Percentiles rank a stretch among this genome's conserved stretches.
These are phyloP conservation scores for Scolecobasidium constrictum DNA, from an alignment of 2,329 filamentous ascomycete species.

Conservation along the genomic window DNA sequence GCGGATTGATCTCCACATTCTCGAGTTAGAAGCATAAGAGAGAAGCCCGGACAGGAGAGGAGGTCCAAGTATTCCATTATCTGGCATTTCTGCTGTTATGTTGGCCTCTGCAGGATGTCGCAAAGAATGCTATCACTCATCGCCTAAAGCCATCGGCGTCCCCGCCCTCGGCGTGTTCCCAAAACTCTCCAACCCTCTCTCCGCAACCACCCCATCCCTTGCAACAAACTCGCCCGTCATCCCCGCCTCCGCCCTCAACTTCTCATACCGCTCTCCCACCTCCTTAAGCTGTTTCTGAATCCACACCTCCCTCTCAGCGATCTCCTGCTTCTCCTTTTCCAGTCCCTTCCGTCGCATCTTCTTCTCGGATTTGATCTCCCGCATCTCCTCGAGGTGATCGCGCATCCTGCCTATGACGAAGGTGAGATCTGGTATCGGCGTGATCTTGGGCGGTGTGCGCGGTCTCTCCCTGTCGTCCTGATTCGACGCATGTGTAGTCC, in stretches of 20 bases:
- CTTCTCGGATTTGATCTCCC: conserved; percentile 46
- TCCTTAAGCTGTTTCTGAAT: conserved; percentile 74
- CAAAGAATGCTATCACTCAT: too few species aligned
- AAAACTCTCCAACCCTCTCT: conserved; percentile 9
- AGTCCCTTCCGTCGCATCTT: conserved; percentile 54
- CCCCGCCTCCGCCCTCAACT: conserved; percentile 7
- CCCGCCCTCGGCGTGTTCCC: conserved; percentile 1
- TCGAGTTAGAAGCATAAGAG: too few species aligned
- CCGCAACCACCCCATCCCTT: background rate
- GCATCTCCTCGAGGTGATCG: conserved; percentile 50
- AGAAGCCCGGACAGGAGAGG: too few species aligned
- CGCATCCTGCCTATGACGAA: conserved; percentile 56
- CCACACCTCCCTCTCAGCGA: conserved; percentile 61
- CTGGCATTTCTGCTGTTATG: too few species aligned
- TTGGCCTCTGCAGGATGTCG: too few species aligned
- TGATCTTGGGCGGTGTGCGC: conserved; percentile 61
- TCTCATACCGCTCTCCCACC: conserved; percentile 61
- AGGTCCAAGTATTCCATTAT: too few species aligned
- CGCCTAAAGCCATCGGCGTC: too few species aligned
- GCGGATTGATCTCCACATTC: too few species aligned
- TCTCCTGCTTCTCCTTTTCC: conserved; percentile 55
- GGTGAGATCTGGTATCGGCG: conserved; percentile 63
- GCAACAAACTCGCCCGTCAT: background rate
- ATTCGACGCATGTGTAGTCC: too few species aligned
- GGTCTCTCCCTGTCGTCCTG: conserved; percentile 27